These are phyloP conservation scores for Ustilago vetiveriae DNA, from an alignment of 1,284 basidiomycete species.

Conservation along the genomic window DNA sequence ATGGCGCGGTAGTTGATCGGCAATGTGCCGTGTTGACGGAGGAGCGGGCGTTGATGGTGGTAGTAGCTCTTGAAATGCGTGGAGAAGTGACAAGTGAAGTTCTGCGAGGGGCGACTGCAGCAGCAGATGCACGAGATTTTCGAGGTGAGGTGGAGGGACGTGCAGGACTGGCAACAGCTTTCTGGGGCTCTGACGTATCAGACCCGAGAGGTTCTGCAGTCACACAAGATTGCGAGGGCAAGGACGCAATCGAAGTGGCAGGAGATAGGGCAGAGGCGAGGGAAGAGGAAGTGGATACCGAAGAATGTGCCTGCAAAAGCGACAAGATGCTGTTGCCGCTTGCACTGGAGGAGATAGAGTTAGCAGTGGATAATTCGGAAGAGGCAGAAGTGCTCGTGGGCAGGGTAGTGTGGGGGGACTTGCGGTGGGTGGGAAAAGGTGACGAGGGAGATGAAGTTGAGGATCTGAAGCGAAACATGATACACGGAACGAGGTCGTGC, in stretches of 20 bases:
- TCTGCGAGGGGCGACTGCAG: too few relatives aligned
- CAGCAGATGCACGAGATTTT: too few relatives aligned
- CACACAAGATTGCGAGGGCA: slow-evolving; percentile 13
- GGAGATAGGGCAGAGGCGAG: slow-evolving; percentile 13
- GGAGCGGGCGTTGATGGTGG: slow-evolving; percentile 13
- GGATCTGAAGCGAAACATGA: slow-evolving; percentile 45
- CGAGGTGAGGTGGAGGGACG: slow-evolving; percentile 13
- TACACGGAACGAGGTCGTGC: slow-evolving; percentile 14
- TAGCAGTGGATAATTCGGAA: slow-evolving; percentile 13
- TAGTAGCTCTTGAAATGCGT: slow-evolving; percentile 19
- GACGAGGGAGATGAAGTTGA: slow-evolving; percentile 23
- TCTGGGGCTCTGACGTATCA: slow-evolving; percentile 8
- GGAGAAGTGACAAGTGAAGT: slow-evolving; percentile 14
- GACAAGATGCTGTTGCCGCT: slow-evolving; percentile 36
- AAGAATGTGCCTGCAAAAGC: slow-evolving; percentile 31
- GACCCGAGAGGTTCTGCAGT: slow-evolving; percentile 3
- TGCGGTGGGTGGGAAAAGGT: slow-evolving; percentile 6
- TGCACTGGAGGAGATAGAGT: slow-evolving; percentile 12
- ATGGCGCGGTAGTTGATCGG: slow-evolving; percentile 11
- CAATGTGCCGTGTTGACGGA: slow-evolving; percentile 16
- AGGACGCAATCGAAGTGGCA: slow-evolving; percentile 12
- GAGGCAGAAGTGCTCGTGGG: slow-evolving; percentile 14
- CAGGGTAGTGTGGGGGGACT: slow-evolving; percentile 2
- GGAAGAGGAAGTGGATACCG: slow-evolving; percentile 14
- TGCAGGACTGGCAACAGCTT: slow-evolving; percentile 1